phyloP scores from a whole-genome alignment of 2,329 filamentous ascomycete species.

The Bimuria novae-zelandiae region DNA sequence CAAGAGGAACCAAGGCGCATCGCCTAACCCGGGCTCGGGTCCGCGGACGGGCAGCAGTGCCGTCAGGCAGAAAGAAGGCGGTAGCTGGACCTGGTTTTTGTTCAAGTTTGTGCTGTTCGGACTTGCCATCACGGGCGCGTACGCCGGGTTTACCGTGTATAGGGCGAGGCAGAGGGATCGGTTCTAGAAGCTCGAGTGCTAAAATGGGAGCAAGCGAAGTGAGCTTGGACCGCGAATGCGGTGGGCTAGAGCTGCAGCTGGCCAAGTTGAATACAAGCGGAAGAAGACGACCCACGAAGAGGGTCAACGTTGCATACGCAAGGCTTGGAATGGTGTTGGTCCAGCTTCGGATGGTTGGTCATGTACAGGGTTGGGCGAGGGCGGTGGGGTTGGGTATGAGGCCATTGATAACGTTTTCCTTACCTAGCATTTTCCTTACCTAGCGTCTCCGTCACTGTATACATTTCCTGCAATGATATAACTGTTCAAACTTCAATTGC shows the following conservation, averaged over 20 bases:
- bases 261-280: neutral
- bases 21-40: conserved; percentile 35
- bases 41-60: conserved; percentile 40
- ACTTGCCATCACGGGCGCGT: conserved; percentile 70
- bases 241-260: neutral
- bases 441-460: conserved; percentile 20
- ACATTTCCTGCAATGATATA: conserved; percentile 11
- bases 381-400: conserved; percentile 11
- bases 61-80: conserved; percentile 54
- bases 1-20: conserved; percentile 50
- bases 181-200: conserved; percentile 43
- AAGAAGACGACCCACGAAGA: neutral
- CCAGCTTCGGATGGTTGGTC: conserved; percentile 10
- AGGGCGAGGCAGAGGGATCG: conserved; percentile 62
- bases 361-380: conserved; percentile 29
- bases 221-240: neutral
- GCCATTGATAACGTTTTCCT: conserved; percentile 24
- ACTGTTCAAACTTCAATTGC: no score
- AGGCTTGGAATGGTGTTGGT: neutral
- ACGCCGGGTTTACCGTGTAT: conserved; percentile 85
- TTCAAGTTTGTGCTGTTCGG: conserved; percentile 83
- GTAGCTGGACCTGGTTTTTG: conserved; percentile 73
- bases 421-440: no score
- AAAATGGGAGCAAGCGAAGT: neutral
- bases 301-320: conserved; percentile 2